Evolutionary conservation across 768 basidiomycete species (phyloP).

Genomic region (Hysterangium stoloniferum): DNA sequence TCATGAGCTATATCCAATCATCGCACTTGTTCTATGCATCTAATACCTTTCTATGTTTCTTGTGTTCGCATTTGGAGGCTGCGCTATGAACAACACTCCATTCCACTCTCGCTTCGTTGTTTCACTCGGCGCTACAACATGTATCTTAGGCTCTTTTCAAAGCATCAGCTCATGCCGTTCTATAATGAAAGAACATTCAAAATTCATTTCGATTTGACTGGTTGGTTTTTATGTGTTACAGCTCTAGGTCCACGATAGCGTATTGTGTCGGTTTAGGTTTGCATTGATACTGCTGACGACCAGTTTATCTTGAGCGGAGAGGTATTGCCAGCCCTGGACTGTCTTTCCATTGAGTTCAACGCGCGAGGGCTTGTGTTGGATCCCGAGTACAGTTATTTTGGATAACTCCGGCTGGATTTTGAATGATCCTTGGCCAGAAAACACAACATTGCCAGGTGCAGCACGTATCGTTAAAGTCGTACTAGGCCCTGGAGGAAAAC

Average conservation of each 20-base stretch:
- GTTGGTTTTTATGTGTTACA: background rate
- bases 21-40: too few relatives aligned
- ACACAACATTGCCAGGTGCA: constrained; percentile 25
- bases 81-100: too few relatives aligned
- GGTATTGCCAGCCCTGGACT: constrained; percentile 34
- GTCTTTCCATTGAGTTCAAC: constrained; percentile 34
- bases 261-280: constrained; percentile 35
- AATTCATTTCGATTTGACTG: too few relatives aligned
- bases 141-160: too few relatives aligned
- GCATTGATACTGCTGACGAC: constrained; percentile 30
- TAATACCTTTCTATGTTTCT: too few relatives aligned
- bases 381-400: constrained; percentile 53
- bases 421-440: constrained; percentile 35
- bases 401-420: constrained; percentile 39
- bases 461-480: constrained; percentile 41
- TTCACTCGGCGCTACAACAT: too few relatives aligned
- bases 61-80: too few relatives aligned
- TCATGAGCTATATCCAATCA: too few relatives aligned
- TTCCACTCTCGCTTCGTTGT: too few relatives aligned
- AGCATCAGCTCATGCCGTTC: too few relatives aligned
- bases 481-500: constrained; percentile 47
- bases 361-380: constrained; percentile 29
- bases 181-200: too few relatives aligned
- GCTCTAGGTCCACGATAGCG: constrained; percentile 28
- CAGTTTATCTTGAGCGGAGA: constrained; percentile 32